Base-by-base conservation (phyloP, 192 early-diverging fungal genomes). In the Coemansia reversa region DNA sequence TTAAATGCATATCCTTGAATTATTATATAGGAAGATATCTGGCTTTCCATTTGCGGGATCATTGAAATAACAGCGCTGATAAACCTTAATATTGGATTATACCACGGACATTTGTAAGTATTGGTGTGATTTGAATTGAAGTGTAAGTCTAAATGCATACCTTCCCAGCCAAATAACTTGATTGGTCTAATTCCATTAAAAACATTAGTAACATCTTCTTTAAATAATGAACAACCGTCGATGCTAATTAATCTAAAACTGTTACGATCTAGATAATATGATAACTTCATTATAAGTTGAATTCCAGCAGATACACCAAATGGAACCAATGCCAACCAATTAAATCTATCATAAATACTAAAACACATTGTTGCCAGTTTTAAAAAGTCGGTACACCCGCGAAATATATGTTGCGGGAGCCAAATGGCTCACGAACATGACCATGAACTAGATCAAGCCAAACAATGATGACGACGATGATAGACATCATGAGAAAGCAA, bases 251-350 rank as follows among this genome's bases (percentile, higher is more conserved):
- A 9, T 2, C 9, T 7, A 11, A 39, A 39, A 9, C 8, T 12
- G 12, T 7, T 39, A 1, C 35, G 35, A 11, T 9, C 8, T 11
- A 39, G 8, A 39, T 9, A 39, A 11, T 39, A 4, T 39, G 3
- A 3, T 19, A 52, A 19, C 51, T 23, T 52, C 3, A 2, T 19
- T 19, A 19, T 6, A 33, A 30, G 62, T 39, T 45, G 25, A 39
- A 58, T 47, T 1, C 25, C 60, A 7, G 29, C 42, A 22, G 55
- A 42, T 9, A 65, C 58, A 0, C 23, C 29, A 20, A 72, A 27
- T 2, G 70, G 70, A 42, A 72, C 28, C 16, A 72, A 55, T 12
- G 58, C 58, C 25, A 72, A 23, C 64, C 64, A 72, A n/a, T 65
- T 65, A 20, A 72, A 49, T 5, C 48, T 63, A 27, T 27, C 5